Evolutionary conservation across 371 early-diverging fungal species (phyloP).

Genomic region (Haplosporangium sp.): DNA sequence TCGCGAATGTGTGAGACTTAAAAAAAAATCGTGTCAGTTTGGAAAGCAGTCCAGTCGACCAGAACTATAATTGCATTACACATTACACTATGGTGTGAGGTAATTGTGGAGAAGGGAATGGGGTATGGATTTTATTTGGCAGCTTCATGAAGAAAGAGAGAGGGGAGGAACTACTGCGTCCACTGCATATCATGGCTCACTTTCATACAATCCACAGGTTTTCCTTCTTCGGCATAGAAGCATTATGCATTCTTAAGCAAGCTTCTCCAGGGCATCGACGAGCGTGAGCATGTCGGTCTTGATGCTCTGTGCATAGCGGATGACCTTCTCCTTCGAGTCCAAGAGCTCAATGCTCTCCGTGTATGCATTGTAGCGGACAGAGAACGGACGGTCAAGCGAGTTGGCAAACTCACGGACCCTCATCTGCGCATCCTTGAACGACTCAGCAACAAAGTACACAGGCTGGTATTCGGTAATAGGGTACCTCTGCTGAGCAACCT

Average conservation of each 20-base stretch:
- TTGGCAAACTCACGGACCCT: conserved; percentile 90
- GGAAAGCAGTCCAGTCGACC: too few species aligned
- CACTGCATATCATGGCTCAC: too few species aligned
- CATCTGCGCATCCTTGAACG: conserved; percentile 92
- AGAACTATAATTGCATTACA: too few species aligned
- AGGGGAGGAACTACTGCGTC: too few species aligned
- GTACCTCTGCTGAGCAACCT: conserved; percentile 85
- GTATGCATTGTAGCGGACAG: conserved; percentile 91
- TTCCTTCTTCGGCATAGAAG: too few species aligned
- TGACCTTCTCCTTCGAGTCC: conserved; percentile 84
- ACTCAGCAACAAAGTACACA: conserved; percentile 94
- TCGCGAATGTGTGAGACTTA: too few species aligned
- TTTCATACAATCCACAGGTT: too few species aligned
- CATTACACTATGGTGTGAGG: too few species aligned
- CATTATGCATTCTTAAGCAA: conserved; percentile 19
- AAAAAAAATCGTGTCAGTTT: too few species aligned
- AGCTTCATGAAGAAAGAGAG: too few species aligned
- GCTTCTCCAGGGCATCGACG: conserved; percentile 73
- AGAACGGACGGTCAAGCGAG: conserved; percentile 85
- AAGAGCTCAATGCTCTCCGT: conserved; percentile 93
- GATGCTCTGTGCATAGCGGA: conserved; percentile 81
- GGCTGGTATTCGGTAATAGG: conserved; percentile 97
- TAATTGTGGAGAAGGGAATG: too few species aligned
- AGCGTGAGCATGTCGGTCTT: conserved; percentile 79
- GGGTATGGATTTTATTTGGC: too few species aligned